Evolutionary conservation across 495 filamentous ascomycete species (phyloP).

Genomic region (Aspergillus wentii): DNA sequence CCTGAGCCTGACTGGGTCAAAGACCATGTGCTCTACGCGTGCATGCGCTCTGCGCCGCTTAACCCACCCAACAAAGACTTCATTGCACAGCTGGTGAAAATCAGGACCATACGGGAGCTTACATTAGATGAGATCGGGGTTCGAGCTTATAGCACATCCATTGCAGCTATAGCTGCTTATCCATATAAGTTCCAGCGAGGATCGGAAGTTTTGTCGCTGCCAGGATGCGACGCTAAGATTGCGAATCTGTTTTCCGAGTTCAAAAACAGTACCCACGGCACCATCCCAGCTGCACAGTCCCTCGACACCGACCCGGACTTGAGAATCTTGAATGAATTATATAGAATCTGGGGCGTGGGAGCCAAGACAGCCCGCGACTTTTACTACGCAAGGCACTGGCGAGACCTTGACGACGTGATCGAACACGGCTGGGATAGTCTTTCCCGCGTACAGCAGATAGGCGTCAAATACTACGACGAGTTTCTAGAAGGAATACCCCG

Average conservation of each 20-base stretch:
- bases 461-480: slow-evolving; percentile 93
- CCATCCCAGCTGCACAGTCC: slow-evolving; percentile 56
- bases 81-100: slow-evolving; percentile 68
- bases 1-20: slow-evolving; percentile 67
- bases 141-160: slow-evolving; percentile 82
- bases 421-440: slow-evolving; percentile 75
- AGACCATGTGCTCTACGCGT: slow-evolving; percentile 66
- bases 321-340: slow-evolving; percentile 61
- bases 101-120: slow-evolving; percentile 65
- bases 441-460: slow-evolving; percentile 82
- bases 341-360: slow-evolving; percentile 87
- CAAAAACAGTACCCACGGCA: slow-evolving; percentile 48
- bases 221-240: slow-evolving; percentile 79
- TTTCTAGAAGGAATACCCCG: slow-evolving; percentile 68
- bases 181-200: slow-evolving; percentile 53
- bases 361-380: slow-evolving; percentile 78
- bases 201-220: slow-evolving; percentile 64
- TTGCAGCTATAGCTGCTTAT: slow-evolving; percentile 80
- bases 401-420: slow-evolving; percentile 75
- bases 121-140: slow-evolving; percentile 72
- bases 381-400: slow-evolving; percentile 72
- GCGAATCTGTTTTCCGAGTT: slow-evolving; percentile 76
- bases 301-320: slow-evolving; percentile 61
- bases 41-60: slow-evolving; percentile 69
- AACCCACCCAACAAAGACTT: slow-evolving; percentile 72